Conservation (phyloP, 2,329 filamentous ascomycete species). For the Aspergillus arachidicola region DNA sequence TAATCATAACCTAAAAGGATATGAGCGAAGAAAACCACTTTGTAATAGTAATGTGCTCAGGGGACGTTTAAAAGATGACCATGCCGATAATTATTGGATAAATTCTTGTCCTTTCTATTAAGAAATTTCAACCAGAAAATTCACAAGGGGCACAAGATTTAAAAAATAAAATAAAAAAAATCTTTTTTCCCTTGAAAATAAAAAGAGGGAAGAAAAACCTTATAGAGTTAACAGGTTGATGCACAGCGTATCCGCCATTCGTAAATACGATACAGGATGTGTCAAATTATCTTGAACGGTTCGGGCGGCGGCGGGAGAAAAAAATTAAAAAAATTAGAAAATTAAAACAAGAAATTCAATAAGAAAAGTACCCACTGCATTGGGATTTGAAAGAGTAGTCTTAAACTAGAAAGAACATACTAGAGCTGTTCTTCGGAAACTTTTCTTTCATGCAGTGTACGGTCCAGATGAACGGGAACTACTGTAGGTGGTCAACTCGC, state of each 20-base stretch:
- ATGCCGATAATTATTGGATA: neutral
- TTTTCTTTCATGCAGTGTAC: constrained; percentile 18
- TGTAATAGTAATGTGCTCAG: neutral
- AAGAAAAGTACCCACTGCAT: neutral
- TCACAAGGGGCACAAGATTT: neutral
- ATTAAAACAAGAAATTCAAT: neutral
- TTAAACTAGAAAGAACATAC: neutral
- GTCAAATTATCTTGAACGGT: constrained; percentile 10
- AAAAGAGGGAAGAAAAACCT: neutral
- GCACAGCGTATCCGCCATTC: neutral
- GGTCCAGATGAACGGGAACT: constrained; percentile 10
- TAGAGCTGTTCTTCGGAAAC: constrained; percentile 9
- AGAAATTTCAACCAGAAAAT: neutral
- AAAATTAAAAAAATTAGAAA: neutral
- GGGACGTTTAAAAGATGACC: neutral
- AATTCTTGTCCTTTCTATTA: neutral
- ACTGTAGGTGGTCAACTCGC: constrained; percentile 1
- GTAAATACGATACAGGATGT: constrained; percentile 5
- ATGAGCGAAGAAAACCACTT: constrained; percentile 5
- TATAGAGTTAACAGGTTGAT: neutral
- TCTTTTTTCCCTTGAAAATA: neutral
- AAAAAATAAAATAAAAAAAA: neutral
- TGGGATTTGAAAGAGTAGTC: neutral
- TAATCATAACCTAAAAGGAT: constrained; percentile 29
- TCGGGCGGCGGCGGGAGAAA: constrained; percentile 17